Conservation (phyloP, 2,329 filamentous ascomycete species). For the Torrubiella hemipterigena region DNA sequence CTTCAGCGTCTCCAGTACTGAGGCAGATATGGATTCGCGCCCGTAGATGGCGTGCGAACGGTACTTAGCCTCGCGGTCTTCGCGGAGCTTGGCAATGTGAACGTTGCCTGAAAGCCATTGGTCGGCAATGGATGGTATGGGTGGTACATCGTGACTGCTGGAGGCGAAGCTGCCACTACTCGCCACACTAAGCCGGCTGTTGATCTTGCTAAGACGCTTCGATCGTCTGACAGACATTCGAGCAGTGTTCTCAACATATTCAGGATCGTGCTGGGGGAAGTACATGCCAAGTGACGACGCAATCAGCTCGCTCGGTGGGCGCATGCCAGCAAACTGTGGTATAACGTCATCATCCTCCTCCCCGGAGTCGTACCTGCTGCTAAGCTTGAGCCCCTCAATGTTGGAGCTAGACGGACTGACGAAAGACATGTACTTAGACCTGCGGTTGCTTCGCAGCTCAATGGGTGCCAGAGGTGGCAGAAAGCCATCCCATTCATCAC, state of each 20-base stretch:
- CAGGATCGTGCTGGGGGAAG: slow-evolving; percentile 88
- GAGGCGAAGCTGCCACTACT: slow-evolving; percentile 91
- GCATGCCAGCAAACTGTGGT: slow-evolving; percentile 78
- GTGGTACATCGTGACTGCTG: slow-evolving; percentile 83
- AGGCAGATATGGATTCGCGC: too few species aligned
- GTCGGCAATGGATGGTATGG: slow-evolving; percentile 90
- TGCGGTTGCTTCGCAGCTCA: too few species aligned
- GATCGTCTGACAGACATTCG: slow-evolving; percentile 86
- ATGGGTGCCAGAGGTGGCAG: slow-evolving; percentile 74
- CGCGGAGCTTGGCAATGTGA: too few species aligned
- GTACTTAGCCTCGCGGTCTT: too few species aligned
- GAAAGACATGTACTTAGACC: too few species aligned
- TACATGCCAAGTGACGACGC: slow-evolving; percentile 93
- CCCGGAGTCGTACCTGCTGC: too few species aligned
- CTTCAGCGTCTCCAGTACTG: too few species aligned
- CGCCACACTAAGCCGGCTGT: slow-evolving; percentile 84
- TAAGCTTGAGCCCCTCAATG: slow-evolving; percentile 32
- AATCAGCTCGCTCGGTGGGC: slow-evolving; percentile 93
- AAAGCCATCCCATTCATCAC: slow-evolving; percentile 72
- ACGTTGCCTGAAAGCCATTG: slow-evolving; percentile 62
- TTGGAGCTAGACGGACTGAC: slow-evolving; percentile 14
- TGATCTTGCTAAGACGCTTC: slow-evolving; percentile 80
- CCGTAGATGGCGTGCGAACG: too few species aligned
- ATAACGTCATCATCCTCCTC: too few species aligned
- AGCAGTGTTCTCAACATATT: slow-evolving; percentile 92